A percentile compares a stretch with the other conserved stretches of the same genome.
phyloP scores from a whole-genome alignment of 306 rosid species.

The Acacia crassicarpa region DNA sequence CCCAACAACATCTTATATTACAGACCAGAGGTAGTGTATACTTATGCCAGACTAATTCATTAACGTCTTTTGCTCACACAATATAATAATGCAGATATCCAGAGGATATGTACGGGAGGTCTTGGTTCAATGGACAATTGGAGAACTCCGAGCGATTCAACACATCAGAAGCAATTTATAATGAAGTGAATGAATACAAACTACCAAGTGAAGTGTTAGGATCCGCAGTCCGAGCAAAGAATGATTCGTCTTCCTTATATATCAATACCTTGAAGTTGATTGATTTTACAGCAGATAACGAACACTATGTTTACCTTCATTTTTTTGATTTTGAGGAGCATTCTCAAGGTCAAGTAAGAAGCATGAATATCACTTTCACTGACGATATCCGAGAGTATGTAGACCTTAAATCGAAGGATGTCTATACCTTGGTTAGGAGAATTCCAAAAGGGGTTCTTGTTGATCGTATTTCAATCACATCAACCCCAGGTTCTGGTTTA shows the following conservation, averaged over 20 bases:
- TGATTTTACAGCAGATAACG: not conserved
- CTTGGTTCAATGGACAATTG: not conserved
- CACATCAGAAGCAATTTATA: not conserved
- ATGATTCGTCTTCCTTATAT: not conserved
- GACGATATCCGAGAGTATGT: not conserved
- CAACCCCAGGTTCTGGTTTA: not conserved
- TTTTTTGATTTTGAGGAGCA: conserved; percentile 13
- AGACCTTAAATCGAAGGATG: not conserved
- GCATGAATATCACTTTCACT: not conserved
- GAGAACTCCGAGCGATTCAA: not conserved
- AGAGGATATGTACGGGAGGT: not conserved
- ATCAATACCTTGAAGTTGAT: not conserved
- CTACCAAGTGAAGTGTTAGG: conserved; percentile 13
- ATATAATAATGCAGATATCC: not conserved
- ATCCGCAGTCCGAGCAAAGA: not conserved
- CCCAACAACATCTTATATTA: too few relatives aligned
- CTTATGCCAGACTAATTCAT: not conserved
- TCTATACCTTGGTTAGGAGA: not conserved
- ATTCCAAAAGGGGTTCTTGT: not conserved
- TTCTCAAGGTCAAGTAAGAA: not conserved
- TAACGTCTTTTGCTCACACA: not conserved
- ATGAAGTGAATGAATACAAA: not conserved
- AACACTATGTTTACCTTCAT: conserved; percentile 13
- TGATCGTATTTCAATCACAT: not conserved
- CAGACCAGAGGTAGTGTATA: too few relatives aligned